Percentiles rank a stretch among this genome's conserved stretches.
Conservation (phyloP, 352 stramenopile species). For the Blastocystis sp. region DNA sequence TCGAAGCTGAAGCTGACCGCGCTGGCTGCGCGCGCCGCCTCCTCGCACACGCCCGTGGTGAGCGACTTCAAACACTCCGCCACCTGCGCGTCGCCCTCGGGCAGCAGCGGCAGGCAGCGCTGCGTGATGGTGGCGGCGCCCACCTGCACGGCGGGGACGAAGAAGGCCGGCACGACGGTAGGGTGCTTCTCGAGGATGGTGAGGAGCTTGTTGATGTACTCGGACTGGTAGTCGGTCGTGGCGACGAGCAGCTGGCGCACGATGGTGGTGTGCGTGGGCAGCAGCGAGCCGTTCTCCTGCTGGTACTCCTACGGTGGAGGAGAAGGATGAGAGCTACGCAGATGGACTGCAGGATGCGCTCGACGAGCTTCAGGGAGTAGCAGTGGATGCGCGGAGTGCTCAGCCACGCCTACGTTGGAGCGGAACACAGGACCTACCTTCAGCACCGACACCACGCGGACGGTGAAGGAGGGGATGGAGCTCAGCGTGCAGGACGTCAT, state of each 20-base stretch:
- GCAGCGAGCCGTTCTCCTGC: background rate
- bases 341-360: slow-evolving; percentile 52
- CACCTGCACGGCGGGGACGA: slow-evolving; percentile 8
- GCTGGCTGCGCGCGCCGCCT: background rate
- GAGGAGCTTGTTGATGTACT: slow-evolving; percentile 47
- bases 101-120: background rate
- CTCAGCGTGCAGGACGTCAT: slow-evolving; percentile 63
- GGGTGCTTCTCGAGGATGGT: slow-evolving; percentile 18
- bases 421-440: background rate
- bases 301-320: slow-evolving; percentile 37
- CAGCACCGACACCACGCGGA: background rate
- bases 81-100: background rate
- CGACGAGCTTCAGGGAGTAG: slow-evolving; percentile 25
- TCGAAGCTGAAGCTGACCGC: slow-evolving; percentile 1
- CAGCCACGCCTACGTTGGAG: slow-evolving; percentile 23
- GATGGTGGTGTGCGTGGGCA: background rate
- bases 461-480: slow-evolving; percentile 18
- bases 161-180: background rate
- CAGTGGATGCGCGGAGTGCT: background rate
- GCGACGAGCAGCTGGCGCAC: background rate
- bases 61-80: background rate
- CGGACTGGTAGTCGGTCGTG: background rate
- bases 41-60: background rate
- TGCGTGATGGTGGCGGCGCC: background rate
- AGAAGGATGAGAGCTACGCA: background rate